Conservation (phyloP, 2,329 filamentous ascomycete species). For the Fusarium foetens region DNA sequence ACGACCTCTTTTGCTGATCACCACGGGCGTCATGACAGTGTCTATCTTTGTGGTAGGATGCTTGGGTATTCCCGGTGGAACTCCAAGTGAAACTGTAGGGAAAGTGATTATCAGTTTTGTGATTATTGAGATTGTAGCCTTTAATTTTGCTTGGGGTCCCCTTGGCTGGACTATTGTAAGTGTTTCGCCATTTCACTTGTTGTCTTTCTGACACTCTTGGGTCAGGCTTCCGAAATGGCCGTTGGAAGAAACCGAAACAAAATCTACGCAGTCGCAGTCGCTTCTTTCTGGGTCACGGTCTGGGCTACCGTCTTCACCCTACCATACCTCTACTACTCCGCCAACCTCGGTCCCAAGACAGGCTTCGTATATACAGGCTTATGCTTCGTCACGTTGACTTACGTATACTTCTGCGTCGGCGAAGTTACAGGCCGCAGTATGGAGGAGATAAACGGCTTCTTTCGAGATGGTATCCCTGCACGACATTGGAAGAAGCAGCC, state of each 20-base stretch:
- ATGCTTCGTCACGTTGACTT: constrained; percentile 48
- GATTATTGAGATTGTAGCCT: constrained; percentile 55
- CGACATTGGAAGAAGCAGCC: constrained; percentile 43
- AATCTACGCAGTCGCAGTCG: constrained; percentile 50
- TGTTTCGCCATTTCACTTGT: neutral
- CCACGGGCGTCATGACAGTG: constrained; percentile 52
- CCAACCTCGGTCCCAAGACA: constrained; percentile 51
- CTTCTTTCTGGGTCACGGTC: constrained; percentile 56
- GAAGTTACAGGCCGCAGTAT: constrained; percentile 46
- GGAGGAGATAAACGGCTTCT: constrained; percentile 46
- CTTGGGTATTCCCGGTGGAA: constrained; percentile 50
- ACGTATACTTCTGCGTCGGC: constrained; percentile 52
- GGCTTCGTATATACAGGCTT: constrained; percentile 52
- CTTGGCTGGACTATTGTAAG: constrained; percentile 51
- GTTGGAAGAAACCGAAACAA: constrained; percentile 57
- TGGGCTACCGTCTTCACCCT: constrained; percentile 54
- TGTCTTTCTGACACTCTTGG: neutral
- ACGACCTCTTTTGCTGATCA: constrained; percentile 52
- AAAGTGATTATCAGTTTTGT: constrained; percentile 56
- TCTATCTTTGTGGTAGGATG: constrained; percentile 56
- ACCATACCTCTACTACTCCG: constrained; percentile 55
- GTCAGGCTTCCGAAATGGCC: constrained; percentile 56
- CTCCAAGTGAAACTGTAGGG: constrained; percentile 44
- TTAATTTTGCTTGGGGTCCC: constrained; percentile 58
- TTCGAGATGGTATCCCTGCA: constrained; percentile 43